phyloP scores from a whole-genome alignment of 78 protist genomes.

The Dictyostelium capitatum region DNA sequence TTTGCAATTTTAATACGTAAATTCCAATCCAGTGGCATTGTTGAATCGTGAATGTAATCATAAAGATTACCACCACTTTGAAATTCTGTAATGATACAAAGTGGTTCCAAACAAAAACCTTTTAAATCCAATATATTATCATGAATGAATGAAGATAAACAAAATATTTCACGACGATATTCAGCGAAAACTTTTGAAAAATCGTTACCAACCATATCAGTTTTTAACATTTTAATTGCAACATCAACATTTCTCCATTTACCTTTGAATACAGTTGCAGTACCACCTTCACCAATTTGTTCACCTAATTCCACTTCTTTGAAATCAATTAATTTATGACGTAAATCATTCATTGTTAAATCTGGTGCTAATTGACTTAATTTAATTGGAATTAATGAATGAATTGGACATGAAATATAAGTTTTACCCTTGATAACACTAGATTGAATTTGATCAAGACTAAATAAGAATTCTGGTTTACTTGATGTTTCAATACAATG shows the following conservation, averaged over 20 bases:
- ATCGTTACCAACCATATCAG: slow-evolving; percentile 34
- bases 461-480: slow-evolving; percentile 21
- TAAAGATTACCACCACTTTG: slow-evolving; percentile 81
- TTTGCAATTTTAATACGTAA: slow-evolving; percentile 54
- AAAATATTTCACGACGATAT: slow-evolving; percentile 70
- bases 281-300: slow-evolving; percentile 79
- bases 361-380: slow-evolving; percentile 67
- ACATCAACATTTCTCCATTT: slow-evolving; percentile 47
- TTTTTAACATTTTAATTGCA: slow-evolving; percentile 61
- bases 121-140: slow-evolving; percentile 63
- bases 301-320: slow-evolving; percentile 45
- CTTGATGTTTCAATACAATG: slow-evolving; percentile 52
- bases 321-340: slow-evolving; percentile 54
- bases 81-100: slow-evolving; percentile 64
- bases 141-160: slow-evolving; percentile 51
- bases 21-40: slow-evolving; percentile 34
- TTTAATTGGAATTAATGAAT: slow-evolving; percentile 38
- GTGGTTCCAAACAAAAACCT: slow-evolving; percentile 81
- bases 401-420: slow-evolving; percentile 47
- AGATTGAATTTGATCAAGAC: slow-evolving; percentile 29
- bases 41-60: slow-evolving; percentile 40
- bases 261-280: slow-evolving; percentile 67
- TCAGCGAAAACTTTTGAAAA: slow-evolving; percentile 65
- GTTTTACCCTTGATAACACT: slow-evolving; percentile 55
- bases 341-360: slow-evolving; percentile 55